A percentile compares a stretch with the other conserved stretches of the same genome.
Evolutionary conservation across 2,329 filamentous ascomycete species (phyloP).

Genomic region (Fusarium sp.): DNA sequence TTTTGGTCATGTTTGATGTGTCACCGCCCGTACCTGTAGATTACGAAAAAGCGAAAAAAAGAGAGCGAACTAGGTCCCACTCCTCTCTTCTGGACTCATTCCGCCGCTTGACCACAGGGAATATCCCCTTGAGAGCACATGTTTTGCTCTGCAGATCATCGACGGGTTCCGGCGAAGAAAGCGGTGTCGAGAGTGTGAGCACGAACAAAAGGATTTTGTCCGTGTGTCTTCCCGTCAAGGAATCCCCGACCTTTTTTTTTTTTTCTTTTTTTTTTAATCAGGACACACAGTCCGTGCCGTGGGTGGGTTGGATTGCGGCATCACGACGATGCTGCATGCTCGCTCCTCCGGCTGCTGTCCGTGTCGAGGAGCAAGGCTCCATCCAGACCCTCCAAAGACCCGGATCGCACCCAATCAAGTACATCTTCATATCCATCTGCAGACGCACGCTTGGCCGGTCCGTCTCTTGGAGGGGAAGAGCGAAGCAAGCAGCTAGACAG

Average conservation of each 20-base stretch:
- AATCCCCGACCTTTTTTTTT: slow-evolving; percentile 17
- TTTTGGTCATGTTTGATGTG: slow-evolving; percentile 27
- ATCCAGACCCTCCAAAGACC: slow-evolving; percentile 10
- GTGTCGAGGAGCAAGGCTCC: background rate
- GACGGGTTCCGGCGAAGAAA: slow-evolving; percentile 27
- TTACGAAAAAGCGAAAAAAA: background rate
- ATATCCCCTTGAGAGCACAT: slow-evolving; percentile 10
- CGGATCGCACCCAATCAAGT: slow-evolving; percentile 28
- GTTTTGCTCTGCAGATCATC: slow-evolving; percentile 36
- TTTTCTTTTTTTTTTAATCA: slow-evolving; percentile 21
- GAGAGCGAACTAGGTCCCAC: background rate
- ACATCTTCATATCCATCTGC: slow-evolving; percentile 16
- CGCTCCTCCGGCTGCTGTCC: slow-evolving; percentile 11
- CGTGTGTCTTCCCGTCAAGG: background rate
- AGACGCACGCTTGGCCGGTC: slow-evolving; percentile 32
- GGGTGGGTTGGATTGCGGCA: slow-evolving; percentile 8
- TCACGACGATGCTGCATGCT: slow-evolving; percentile 2
- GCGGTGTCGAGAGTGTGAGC: slow-evolving; percentile 35
- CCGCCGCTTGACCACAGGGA: slow-evolving; percentile 7
- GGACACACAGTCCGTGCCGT: slow-evolving; percentile 15
- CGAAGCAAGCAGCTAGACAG: slow-evolving; percentile 22
- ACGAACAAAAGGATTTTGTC: background rate
- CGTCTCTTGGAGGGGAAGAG: slow-evolving; percentile 7
- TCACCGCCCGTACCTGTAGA: slow-evolving; percentile 6
- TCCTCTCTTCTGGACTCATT: background rate